Evolutionary conservation across 2,329 filamentous ascomycete species (phyloP).

Genomic region (Alternaria brassicae): DNA sequence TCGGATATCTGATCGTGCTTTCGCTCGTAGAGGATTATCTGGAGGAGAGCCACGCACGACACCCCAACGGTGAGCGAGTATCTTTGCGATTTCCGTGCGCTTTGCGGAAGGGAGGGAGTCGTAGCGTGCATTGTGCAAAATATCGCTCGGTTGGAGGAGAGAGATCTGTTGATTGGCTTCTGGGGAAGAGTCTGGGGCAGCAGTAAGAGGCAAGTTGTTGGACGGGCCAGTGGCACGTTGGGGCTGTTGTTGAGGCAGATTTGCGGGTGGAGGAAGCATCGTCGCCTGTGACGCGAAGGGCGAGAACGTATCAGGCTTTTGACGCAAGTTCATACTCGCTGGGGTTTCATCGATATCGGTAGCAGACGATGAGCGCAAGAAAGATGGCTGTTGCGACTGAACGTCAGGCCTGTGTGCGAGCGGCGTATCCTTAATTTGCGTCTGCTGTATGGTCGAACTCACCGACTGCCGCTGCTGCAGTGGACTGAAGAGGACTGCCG

Average conservation of each 20-base stretch:
- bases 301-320: neutral
- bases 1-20: neutral
- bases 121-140: slow-evolving; percentile 1
- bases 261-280: neutral
- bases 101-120: neutral
- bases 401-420: neutral
- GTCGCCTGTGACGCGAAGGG: neutral
- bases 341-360: slow-evolving; percentile 9
- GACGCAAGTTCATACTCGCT: neutral
- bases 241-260: neutral
- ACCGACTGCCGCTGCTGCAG: neutral
- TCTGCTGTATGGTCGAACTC: neutral
- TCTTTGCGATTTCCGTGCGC: neutral
- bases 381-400: neutral
- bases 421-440: neutral
- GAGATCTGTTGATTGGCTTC: neutral
- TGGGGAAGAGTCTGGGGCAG: neutral
- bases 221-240: neutral
- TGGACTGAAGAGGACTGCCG: neutral
- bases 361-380: slow-evolving; percentile 8
- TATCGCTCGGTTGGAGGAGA: slow-evolving; percentile 2
- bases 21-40: neutral
- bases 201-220: neutral
- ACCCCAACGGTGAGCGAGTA: neutral
- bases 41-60: neutral